Base-by-base conservation (phyloP, 495 filamentous ascomycete genomes). In the Neohortaea acidophila region DNA sequence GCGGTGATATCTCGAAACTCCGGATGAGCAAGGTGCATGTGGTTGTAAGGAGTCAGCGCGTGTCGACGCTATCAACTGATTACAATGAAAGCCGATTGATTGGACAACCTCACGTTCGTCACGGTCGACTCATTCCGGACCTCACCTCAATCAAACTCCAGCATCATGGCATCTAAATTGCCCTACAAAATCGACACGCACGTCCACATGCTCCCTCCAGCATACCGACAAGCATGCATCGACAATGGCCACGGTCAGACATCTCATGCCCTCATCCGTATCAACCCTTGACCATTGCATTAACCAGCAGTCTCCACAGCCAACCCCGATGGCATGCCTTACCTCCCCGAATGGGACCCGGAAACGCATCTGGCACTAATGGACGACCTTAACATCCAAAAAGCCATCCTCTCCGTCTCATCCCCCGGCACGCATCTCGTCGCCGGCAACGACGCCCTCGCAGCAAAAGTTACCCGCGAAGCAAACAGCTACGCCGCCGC, bases 381-480 rank as follows among this genome's bases (percentile, higher is more conserved):
- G 69, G 44, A 59, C 19, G 38, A 50, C 2, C 24, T 52, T 33
- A 57, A 59, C 27, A 68, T 72, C 46, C 42, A 41, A 20, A 66
- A 62, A 48, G 66, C 67, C n/a, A 60, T 71, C 21, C 49, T 73
- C 12, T 64, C 58, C 51, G 63, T 69, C 47, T 60, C 60, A 11
- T 65, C 64, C 2, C 69, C 69, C 0, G 68, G 65, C 21, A 69
- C 62, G 0, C 48, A 64, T 32, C 51, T 72, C 29, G 54, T 54
- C 1, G 48, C 58, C 7, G 51, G 50, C 1, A 49, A 68, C 33
- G 40, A 59, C 30, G 43, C 33, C 2, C 40, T 53, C n/a, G 60
- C 49, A 4, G 35, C 43, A 1, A 29, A 36, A 0, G 33, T 73
- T 2, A 59, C 53, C 14, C 48, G 56, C 1, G 39, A 46, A 10